These are phyloP conservation scores for Syzygium grande DNA, from an alignment of 345 rosid genomes.

Conservation along the genomic window DNA sequence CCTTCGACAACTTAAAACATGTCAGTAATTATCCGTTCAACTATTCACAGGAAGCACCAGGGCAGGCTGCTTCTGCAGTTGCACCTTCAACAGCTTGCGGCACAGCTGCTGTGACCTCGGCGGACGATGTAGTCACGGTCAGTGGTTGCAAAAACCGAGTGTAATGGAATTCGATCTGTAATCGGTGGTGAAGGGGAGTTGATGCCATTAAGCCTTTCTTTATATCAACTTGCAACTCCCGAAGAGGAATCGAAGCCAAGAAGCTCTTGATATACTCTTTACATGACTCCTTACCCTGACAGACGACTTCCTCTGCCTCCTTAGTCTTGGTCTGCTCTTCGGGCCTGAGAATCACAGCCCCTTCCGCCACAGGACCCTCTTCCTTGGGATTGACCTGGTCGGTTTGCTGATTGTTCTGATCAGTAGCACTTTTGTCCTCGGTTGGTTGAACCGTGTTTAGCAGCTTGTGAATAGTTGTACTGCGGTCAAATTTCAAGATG, in stretches of 20 bases:
- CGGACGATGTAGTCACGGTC: constrained; percentile 4
- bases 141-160: constrained; percentile 24
- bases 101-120: constrained; percentile 1
- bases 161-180: constrained; percentile 89
- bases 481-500: constrained; percentile 70
- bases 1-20: neutral
- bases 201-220: constrained; percentile 78
- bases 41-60: neutral
- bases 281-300: constrained; percentile 86
- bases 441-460: constrained; percentile 17
- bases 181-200: constrained; percentile 65
- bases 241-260: constrained; percentile 88
- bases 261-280: constrained; percentile 94
- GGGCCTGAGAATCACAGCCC: constrained; percentile 4
- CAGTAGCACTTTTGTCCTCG: constrained; percentile 39
- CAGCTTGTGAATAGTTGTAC: constrained; percentile 40
- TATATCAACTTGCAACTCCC: constrained; percentile 78
- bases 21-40: neutral
- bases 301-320: constrained; percentile 33
- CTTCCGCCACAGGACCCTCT: constrained; percentile 15
- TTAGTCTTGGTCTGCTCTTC: constrained; percentile 10
- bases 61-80: constrained; percentile 4
- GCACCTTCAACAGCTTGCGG: constrained; percentile 9
- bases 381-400: constrained; percentile 16
- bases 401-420: constrained; percentile 18